Base-by-base conservation (phyloP, 768 basidiomycete species). In the Kwoniella newhampshirensis region DNA sequence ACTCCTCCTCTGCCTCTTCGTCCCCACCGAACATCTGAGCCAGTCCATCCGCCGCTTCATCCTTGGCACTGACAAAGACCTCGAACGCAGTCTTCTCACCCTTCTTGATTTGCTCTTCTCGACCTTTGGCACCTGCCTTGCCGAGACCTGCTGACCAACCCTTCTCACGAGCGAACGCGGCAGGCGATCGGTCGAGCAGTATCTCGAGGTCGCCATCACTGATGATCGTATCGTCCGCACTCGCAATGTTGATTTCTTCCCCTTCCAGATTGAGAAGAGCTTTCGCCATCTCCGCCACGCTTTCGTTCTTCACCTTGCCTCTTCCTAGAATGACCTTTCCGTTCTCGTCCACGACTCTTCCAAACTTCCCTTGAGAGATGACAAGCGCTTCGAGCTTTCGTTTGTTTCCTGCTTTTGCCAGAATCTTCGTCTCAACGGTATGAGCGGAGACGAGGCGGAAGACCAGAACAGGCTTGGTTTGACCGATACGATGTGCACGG, bases 401-500 rank as follows among this genome's bases (percentile, higher is more conserved):
- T 78, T 80, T 80, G 30, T 74, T 71, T 5, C 75, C 73, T 1
- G 79, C 80, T 79, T 89, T 88, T 68, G 90, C 83, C 82, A 98
- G 85, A 67, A 97, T 91, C 75, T 86, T 87, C 37, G 86, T 87
- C 79, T 99, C 94, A 65, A 99, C 82, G 2, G 91, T 96, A 75
- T 92, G 62, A 4, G 66, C 62, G 20, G 86, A 87, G 35, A 94
- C 84, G 3, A 97, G 81, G 36, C 94, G 82, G 79, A 90, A 94
- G 55, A 96, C 85, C 41, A 96, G 80, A 50, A 96, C 91, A 0
- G 91, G 91, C 63, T 81, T 86, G 26, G 85, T 96, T 78, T 97
- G 94, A 1, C 94, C 94, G 45, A 99, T 97, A 11, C 96, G 85
- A 76, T 99, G 94, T 0, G 92, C 92, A 32, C 94, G 83, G 66